Conservation (phyloP, 768 basidiomycete genomes). For the Lactarius evosmus region DNA sequence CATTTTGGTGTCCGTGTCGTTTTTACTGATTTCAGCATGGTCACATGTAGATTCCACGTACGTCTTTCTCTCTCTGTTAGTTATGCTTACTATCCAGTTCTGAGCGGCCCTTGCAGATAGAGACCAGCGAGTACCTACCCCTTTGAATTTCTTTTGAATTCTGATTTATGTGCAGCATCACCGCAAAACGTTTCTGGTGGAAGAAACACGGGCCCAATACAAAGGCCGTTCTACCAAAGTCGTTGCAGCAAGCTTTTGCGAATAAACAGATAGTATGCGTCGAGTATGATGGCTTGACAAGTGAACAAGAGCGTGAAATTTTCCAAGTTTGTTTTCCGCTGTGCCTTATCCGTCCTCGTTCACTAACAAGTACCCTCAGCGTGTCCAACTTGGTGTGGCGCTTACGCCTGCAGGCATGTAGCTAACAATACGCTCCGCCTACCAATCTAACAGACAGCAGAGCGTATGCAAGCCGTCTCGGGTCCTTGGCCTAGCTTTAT, state of each 20-base stretch:
- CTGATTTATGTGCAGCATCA: slow-evolving; percentile 44
- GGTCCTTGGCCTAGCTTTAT: slow-evolving; percentile 57
- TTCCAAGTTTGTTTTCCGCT: slow-evolving; percentile 53
- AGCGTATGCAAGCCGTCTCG: slow-evolving; percentile 65
- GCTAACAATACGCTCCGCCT: neutral
- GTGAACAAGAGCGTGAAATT: slow-evolving; percentile 61
- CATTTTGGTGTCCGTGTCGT: neutral
- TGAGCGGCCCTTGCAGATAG: slow-evolving; percentile 33
- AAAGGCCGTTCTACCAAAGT: slow-evolving; percentile 34
- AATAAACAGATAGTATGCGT: slow-evolving; percentile 75
- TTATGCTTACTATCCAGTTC: slow-evolving; percentile 6
- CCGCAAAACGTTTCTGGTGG: slow-evolving; percentile 21
- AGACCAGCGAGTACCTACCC: slow-evolving; percentile 43
- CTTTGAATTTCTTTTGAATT: neutral
- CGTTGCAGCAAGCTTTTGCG: slow-evolving; percentile 55
- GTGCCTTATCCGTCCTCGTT: neutral
- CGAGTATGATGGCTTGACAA: slow-evolving; percentile 55
- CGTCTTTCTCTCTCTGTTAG: slow-evolving; percentile 27
- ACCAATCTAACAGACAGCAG: slow-evolving; percentile 34
- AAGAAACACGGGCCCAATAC: slow-evolving; percentile 41
- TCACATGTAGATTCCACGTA: slow-evolving; percentile 52
- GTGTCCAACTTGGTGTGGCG: slow-evolving; percentile 77
- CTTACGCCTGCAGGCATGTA: slow-evolving; percentile 61
- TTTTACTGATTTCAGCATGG: slow-evolving; percentile 3
- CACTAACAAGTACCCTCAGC: slow-evolving; percentile 37